Evolutionary conservation across 352 stramenopile genomes (phyloP).

Genomic region (Phytophthora sansomeana): DNA sequence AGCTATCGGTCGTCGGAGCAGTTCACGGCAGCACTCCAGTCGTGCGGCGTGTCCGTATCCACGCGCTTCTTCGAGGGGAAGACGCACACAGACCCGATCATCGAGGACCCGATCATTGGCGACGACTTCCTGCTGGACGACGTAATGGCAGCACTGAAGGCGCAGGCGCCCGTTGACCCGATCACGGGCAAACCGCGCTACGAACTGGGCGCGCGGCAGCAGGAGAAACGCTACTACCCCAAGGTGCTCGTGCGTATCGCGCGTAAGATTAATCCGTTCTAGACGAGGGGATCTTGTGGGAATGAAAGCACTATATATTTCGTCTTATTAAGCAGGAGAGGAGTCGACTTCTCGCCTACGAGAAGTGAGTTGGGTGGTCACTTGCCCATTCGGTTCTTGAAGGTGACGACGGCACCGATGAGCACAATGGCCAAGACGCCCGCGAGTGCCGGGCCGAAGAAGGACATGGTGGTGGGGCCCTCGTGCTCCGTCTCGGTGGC

Average conservation of each 20-base stretch:
- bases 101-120: conserved; percentile 84
- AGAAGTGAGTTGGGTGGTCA: conserved; percentile 12
- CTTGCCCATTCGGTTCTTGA: conserved; percentile 49
- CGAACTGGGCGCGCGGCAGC: conserved; percentile 39
- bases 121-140: conserved; percentile 70
- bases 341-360: conserved; percentile 2
- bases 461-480: conserved; percentile 38
- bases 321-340: conserved; percentile 19
- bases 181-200: conserved; percentile 42
- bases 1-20: conserved; percentile 64
- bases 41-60: conserved; percentile 55
- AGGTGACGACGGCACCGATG: conserved; percentile 65
- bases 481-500: conserved; percentile 20
- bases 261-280: conserved; percentile 74
- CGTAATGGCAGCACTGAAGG: conserved; percentile 59
- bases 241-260: conserved; percentile 54
- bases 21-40: conserved; percentile 54
- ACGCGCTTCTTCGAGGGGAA: conserved; percentile 81
- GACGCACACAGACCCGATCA: conserved; percentile 94
- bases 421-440: conserved; percentile 63
- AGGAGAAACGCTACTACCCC: conserved; percentile 59
- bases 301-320: conserved; percentile 41
- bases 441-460: conserved; percentile 51
- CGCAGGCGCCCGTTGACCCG: conserved; percentile 46
- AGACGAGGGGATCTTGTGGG: conserved; percentile 20